Base-by-base conservation (phyloP, 495 filamentous ascomycete genomes). In the Haplographium delicatum region DNA sequence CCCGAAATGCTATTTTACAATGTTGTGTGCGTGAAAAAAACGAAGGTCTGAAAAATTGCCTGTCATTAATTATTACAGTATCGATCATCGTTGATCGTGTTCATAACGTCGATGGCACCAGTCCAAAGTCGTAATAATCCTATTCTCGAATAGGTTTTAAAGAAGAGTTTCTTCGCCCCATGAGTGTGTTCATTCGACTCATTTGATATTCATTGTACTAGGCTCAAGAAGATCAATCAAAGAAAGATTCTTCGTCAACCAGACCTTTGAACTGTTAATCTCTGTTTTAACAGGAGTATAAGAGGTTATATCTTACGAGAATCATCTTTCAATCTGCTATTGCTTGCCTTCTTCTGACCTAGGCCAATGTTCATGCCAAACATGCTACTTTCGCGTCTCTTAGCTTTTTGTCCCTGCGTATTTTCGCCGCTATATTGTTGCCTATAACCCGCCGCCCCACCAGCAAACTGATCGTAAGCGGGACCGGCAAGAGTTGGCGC, bases 311-410 rank as follows among this genome's bases (percentile, higher is more conserved):
- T 37, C 60, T 57, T 50, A 62, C 60, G 49, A 31, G 51, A 39
- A 44, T 62, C 60, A 19, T 54, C 46, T 45, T 31, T 52, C 44
- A 48, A 31, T 20, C 45, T 56, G 20, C 45, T 55, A 31, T 23
- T 51, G 30, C 40, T 52, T 26, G 51, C 38, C 27, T 56, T 62
- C 44, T 43, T 24, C 35, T 52, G 56, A 6, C 50, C 53, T 11
- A 54, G 30, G 23, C 41, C 46, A 25, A 55, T 52, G 10, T 54
- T 54, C 71, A 82, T 76, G 24, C 77, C 71, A 42, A 82, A 68
- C 63, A 82, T 73, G 20, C 74, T 80, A 53, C 79, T 82, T 58
- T 82, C 79, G 23, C 79, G 65, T 58, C 77, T 66, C 60, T 79
- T 78, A 6, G 71, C 65, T 60, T 79, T 80, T 60, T 7, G 64